Evolutionary conservation across 768 basidiomycete species (phyloP).

Genomic region (Russula olivacea): DNA sequence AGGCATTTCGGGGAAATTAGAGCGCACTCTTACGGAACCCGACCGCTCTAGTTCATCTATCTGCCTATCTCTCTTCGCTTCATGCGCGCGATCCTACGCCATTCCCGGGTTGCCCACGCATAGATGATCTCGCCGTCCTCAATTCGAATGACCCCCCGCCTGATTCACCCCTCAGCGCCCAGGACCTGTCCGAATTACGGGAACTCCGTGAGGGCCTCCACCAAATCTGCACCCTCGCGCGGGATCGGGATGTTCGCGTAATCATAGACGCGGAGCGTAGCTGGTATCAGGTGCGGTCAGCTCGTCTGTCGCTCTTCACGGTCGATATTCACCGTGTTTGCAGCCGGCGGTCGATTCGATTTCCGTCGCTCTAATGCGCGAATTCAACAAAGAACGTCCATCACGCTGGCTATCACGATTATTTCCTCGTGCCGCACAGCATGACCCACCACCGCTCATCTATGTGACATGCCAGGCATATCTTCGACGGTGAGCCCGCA

Average conservation of each 20-base stretch:
- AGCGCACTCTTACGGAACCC: conserved; percentile 66
- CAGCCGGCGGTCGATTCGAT: conserved; percentile 82
- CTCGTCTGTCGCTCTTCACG: background rate
- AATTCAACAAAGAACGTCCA: conserved; percentile 53
- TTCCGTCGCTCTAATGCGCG: conserved; percentile 63
- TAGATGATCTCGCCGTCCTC: conserved; percentile 54
- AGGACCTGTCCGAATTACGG: conserved; percentile 56
- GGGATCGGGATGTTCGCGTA: conserved; percentile 56
- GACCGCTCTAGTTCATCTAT: conserved; percentile 54
- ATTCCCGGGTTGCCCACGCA: conserved; percentile 64
- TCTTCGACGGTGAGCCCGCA: conserved; percentile 51
- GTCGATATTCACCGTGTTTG: background rate
- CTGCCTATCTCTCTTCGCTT: conserved; percentile 45
- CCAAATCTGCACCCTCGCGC: conserved; percentile 58
- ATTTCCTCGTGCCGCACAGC: background rate
- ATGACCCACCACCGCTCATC: conserved; percentile 45
- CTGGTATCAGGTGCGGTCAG: conserved; percentile 38
- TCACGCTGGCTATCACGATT: background rate
- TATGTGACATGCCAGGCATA: conserved; percentile 91
- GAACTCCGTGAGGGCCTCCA: conserved; percentile 58
- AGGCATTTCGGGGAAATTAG: conserved; percentile 31
- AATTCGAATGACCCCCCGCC: conserved; percentile 24
- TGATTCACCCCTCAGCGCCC: conserved; percentile 36
- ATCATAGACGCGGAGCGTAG: conserved; percentile 84
- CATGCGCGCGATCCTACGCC: conserved; percentile 33